These are phyloP conservation scores for Metschnikowia henanensis DNA, from an alignment of 805 yeast species.

Conservation along the genomic window DNA sequence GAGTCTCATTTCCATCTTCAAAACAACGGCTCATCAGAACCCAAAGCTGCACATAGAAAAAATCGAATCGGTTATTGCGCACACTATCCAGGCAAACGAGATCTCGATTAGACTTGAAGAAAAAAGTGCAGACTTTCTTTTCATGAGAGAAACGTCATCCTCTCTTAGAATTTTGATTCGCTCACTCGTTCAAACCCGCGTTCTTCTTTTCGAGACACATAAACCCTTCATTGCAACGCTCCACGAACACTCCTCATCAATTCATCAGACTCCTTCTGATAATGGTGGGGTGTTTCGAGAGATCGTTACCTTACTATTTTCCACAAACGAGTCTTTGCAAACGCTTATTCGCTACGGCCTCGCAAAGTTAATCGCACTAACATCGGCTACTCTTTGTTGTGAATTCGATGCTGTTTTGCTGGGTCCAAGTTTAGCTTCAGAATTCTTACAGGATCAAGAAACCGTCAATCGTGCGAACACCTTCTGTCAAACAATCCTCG, in stretches of 20 bases:
- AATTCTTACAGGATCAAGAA: no score
- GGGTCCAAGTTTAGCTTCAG: not conserved
- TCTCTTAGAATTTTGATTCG: conserved; percentile 34
- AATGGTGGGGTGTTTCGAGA: conserved; percentile 33
- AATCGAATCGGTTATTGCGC: conserved; percentile 26
- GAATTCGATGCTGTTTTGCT: conserved; percentile 3
- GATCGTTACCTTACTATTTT: conserved; percentile 39
- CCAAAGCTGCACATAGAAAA: not conserved
- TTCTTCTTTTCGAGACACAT: conserved; percentile 2
- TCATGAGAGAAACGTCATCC: conserved; percentile 27
- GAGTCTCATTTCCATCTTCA: not conserved
- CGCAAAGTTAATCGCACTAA: conserved; percentile 27
- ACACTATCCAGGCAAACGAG: conserved; percentile 58
- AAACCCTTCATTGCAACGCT: conserved; percentile 2
- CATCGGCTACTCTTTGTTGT: conserved; percentile 21
- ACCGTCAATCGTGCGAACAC: not conserved
- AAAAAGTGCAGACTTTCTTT: conserved; percentile 21
- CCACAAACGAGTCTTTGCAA: conserved; percentile 44
- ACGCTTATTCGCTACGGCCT: conserved; percentile 34
- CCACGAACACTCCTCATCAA: not conserved
- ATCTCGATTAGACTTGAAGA: conserved; percentile 55
- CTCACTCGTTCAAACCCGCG: conserved; percentile 44
- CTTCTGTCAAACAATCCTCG: conserved; percentile 1
- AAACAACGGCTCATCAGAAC: not conserved
- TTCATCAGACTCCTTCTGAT: not conserved